Base-by-base conservation (phyloP, 1,139 yeast species). In the Pichia norvegensis region DNA sequence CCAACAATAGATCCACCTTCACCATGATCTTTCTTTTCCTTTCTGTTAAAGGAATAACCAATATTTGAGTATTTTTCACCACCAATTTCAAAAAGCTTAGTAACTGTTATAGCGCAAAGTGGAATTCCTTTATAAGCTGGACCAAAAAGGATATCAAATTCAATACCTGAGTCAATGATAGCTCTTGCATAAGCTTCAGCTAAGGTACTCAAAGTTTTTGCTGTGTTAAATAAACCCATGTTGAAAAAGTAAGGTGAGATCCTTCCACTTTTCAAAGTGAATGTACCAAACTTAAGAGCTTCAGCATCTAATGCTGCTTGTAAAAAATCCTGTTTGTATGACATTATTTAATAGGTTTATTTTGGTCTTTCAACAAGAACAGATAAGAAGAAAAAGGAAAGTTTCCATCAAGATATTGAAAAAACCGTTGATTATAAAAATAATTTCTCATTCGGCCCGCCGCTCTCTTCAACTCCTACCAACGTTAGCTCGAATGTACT, bases 121-220 rank as follows among this genome's bases (percentile, higher is more conserved):
- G 98, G 95, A 56, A 92, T 92, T 23, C 98, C 98, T 69, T 92
- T 92, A 69, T 92, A 92, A 27, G 98, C 98, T 17, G 98, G 98
- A 13, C 98, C 98, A 60, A 92, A 92, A 48, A 92, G 71, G 36
- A 92, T 81, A 60, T 92, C 98, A 58, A 92, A 90, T 63, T 87
- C 82, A 48, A 92, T 63, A 4, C 83, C 88, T 1, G 92, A 75
- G 43, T 77, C 79, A 54, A 88, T 81, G 55, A 92, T 90, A 36
- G 96, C 85, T 52, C 78, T 74, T 42, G 98, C 97, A 62, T 88
- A 92, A 7, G 96, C 85, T 10, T 82, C 76, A 29, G 96, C 96
- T 60, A 92, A 71, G 43, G 80, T 78, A 17, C 88, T 79, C 52
- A 92, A 72, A 52, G 85, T 75, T 55, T 76, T 76, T 36, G 96